Evolutionary conservation across 106 monocot species (phyloP), one percentile per base, ranked within the genome.

Genomic region (Acanthochlamys bracteata): DNA sequence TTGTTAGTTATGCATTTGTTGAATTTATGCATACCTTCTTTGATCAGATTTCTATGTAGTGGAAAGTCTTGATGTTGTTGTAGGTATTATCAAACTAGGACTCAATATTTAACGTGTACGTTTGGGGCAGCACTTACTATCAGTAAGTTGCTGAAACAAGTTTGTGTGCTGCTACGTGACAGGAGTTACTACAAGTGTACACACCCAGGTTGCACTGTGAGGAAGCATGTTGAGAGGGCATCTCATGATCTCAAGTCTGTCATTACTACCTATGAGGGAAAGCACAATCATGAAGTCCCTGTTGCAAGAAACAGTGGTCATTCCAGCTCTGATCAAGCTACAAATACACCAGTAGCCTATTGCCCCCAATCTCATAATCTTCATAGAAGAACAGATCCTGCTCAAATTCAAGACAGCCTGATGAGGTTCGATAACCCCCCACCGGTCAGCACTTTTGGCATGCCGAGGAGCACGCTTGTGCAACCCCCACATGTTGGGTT

Each of bases 111-210:
- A 1, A 33, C 6, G 33, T 33, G 33, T 33, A 6, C 33, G 6
- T 33, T 33, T 33, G 1, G 33, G 33, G 33, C 6, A 33, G 6
- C 6, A 33, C 6, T 33, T 33, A 33, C 1, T 3, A 33, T 33
- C 6, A 3, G 33, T 33, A 17, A 17, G 49, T 12, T 12, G 49
- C 49, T 49, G 49, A 49, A 49, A 49, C 49, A 14, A 49, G 17
- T 17, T 20, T 55, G 11, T 55, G 3, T 21, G 20, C 20, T 6
- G 55, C 19, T 25, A 13, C 4, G 21, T 17, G 15, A 64, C 83
- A 89, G 93, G 69, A 89, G 89, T 77, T 94, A 94, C 75, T 94
- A 94, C 66, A 89, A 94, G 74, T 94, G 93, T 72, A 89, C 93
- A 0, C 63, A 67, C 52, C 69, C 74, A 8, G 89, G 86, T 4